Percentiles rank a stretch among this genome's conserved stretches.
These are phyloP conservation scores for Coniosporium apollinis DNA, from an alignment of 495 filamentous ascomycete genomes.

Conservation along the genomic window DNA sequence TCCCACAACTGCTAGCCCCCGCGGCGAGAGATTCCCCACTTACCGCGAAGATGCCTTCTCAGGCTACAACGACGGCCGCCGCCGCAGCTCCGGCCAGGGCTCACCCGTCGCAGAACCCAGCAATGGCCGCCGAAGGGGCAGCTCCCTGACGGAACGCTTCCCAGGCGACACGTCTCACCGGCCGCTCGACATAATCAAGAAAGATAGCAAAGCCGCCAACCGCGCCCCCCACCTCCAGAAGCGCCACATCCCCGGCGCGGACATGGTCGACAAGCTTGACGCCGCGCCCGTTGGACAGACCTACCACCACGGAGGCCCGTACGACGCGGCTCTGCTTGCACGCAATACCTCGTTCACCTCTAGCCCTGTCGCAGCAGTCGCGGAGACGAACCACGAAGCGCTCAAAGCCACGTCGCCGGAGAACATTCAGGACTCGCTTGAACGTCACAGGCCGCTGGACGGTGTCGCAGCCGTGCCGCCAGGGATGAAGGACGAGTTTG, in stretches of 20 bases:
- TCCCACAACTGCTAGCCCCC: conserved; percentile 15
- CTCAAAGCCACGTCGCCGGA: conserved; percentile 69
- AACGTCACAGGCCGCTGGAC: conserved; percentile 66
- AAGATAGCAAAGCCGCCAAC: conserved; percentile 41
- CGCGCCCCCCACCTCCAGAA: conserved; percentile 44
- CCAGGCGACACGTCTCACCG: conserved; percentile 43
- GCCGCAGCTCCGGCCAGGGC: conserved; percentile 2
- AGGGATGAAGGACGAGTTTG: conserved; percentile 46
- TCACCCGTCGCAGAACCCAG: background rate
- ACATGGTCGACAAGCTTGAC: conserved; percentile 72
- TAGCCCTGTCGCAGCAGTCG: conserved; percentile 65
- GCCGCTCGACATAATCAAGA: conserved; percentile 43
- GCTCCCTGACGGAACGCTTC: conserved; percentile 40
- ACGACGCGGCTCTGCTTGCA: conserved; percentile 62
- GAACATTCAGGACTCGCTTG: conserved; percentile 57
- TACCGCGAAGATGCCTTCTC: conserved; percentile 19
- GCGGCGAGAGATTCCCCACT: conserved; percentile 17
- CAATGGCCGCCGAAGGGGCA: conserved; percentile 25
- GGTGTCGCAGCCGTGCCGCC: conserved; percentile 65
- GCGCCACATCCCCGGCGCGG: conserved; percentile 48
- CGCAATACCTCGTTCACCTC: conserved; percentile 44
- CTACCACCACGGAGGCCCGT: conserved; percentile 90
- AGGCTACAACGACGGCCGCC: conserved; percentile 11
- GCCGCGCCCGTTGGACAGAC: conserved; percentile 32
- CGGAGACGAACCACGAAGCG: conserved; percentile 55